Conservation (phyloP, 108 stramenopile species). For the Skeletonema tropicum region DNA sequence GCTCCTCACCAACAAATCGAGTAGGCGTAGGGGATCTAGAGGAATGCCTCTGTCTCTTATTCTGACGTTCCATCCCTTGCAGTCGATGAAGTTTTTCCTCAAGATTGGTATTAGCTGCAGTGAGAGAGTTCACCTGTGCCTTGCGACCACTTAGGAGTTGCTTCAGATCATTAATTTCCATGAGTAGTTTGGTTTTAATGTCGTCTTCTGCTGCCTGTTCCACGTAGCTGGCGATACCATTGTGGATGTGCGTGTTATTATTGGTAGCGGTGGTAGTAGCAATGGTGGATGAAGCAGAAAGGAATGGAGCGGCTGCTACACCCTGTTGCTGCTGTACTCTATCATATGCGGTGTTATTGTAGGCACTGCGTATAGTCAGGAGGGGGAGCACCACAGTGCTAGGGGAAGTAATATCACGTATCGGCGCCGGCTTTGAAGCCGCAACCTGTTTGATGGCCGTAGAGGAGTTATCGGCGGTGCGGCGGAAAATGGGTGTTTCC, state of each 20-base stretch:
- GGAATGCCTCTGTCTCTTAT: not conserved
- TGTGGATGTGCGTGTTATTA: not conserved
- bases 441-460: not conserved
- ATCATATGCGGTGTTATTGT: not conserved
- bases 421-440: not conserved
- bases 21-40: conserved; percentile 1
- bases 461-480: conserved; percentile 1
- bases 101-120: not conserved
- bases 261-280: not conserved
- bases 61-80: not conserved
- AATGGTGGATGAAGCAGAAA: not conserved
- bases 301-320: not conserved
- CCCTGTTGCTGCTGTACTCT: not conserved
- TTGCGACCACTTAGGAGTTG: conserved; percentile 2
- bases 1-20: not conserved
- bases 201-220: conserved; percentile 1
- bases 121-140: conserved; percentile 5
- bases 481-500: not conserved
- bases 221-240: conserved; percentile 3
- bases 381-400: not conserved
- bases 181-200: conserved; percentile 8
- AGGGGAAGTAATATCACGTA: not conserved
- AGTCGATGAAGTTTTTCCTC: not conserved
- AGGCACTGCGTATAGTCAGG: conserved; percentile 5
- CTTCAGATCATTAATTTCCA: conserved; percentile 5